Conservation (phyloP, 495 filamentous ascomycete species). For the Aspergillus saccharolyticus region DNA sequence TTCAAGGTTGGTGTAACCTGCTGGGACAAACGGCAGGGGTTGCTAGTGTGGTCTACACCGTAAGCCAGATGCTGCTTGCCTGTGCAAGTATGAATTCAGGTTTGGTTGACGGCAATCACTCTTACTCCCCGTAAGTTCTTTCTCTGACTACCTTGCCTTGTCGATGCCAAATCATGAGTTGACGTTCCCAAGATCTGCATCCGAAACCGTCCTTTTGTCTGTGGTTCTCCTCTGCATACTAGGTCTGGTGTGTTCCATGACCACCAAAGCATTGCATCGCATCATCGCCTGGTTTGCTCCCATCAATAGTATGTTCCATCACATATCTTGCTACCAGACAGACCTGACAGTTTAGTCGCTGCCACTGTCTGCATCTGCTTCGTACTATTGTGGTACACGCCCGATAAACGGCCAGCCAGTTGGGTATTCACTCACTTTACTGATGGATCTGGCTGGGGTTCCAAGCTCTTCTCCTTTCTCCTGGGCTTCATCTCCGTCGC, state of each 20-base stretch:
- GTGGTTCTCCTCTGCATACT: constrained; percentile 53
- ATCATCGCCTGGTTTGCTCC: constrained; percentile 69
- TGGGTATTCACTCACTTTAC: constrained; percentile 66
- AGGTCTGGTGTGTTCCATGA: constrained; percentile 61
- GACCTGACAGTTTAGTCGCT: constrained; percentile 31
- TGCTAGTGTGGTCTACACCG: constrained; percentile 51
- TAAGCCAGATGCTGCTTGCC: constrained; percentile 56
- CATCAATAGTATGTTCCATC: constrained; percentile 54
- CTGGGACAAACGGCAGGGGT: constrained; percentile 58
- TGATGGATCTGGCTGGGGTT: constrained; percentile 64
- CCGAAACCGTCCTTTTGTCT: constrained; percentile 59
- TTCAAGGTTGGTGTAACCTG: constrained; percentile 60
- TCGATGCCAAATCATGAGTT: constrained; percentile 5
- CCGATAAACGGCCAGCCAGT: constrained; percentile 56
- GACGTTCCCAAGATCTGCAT: constrained; percentile 43
- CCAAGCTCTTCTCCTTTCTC: constrained; percentile 58
- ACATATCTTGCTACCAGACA: background rate
- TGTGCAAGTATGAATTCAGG: constrained; percentile 53
- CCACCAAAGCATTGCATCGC: constrained; percentile 57
- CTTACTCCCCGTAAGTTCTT: constrained; percentile 41
- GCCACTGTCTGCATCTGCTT: constrained; percentile 59
- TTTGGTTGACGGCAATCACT: constrained; percentile 39
- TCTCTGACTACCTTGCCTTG: background rate
- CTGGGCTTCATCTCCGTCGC: constrained; percentile 67
- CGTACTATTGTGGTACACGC: constrained; percentile 56